A percentile compares a stretch with the other conserved stretches of the same genome.
These are phyloP conservation scores for Fennellomyces sp. DNA, from an alignment of 371 early-diverging fungal species.

Conservation along the genomic window DNA sequence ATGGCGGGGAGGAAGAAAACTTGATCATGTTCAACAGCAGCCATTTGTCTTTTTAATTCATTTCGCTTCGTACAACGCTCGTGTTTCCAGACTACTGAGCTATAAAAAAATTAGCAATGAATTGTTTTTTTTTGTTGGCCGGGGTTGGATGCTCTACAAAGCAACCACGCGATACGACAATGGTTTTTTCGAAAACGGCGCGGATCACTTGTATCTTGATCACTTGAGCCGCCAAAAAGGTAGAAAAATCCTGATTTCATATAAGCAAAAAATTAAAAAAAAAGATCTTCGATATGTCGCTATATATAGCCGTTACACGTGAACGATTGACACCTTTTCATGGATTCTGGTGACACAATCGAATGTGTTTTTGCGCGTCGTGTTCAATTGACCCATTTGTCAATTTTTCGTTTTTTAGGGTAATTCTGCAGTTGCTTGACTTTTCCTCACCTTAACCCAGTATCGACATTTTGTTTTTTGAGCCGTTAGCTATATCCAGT, in stretches of 20 bases:
- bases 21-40: not conserved
- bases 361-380: not conserved
- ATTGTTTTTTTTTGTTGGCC: too few species aligned
- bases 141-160: too few species aligned
- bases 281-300: not conserved
- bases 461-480: too few species aligned
- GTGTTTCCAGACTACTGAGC: constrained; percentile 12
- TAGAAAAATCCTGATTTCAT: not conserved
- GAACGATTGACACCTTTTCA: not conserved
- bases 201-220: too few species aligned
- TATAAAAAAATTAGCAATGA: not conserved
- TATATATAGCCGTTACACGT: not conserved
- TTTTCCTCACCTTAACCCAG: too few species aligned
- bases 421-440: too few species aligned
- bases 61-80: constrained; percentile 17
- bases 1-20: not conserved
- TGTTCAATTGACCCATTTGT: not conserved
- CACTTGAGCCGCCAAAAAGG: too few species aligned
- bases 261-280: not conserved
- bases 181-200: too few species aligned
- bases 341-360: not conserved
- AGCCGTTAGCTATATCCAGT: too few species aligned
- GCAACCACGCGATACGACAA: not conserved
- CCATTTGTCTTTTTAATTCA: constrained; percentile 5
- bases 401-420: not conserved